Base-by-base conservation (phyloP, 192 early-diverging fungal species). In the Backusella australiensis region DNA sequence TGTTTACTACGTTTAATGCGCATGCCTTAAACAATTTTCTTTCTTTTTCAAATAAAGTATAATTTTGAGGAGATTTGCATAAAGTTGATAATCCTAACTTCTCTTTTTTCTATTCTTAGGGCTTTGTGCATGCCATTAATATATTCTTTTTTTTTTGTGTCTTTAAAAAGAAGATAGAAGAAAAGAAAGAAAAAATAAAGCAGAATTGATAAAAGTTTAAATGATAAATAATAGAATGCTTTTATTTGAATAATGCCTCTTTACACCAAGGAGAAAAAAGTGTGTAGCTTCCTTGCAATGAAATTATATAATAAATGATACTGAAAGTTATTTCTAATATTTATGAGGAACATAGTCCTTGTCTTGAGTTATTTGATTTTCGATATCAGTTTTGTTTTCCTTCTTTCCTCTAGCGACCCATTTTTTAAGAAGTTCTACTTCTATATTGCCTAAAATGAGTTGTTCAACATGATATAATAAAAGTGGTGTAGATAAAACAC, bases 391-490 rank as follows among this genome's bases (percentile, higher is more conserved):
- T 26, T 67, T 1, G 14, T 6, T 34, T 21, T 71, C 38, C 44
- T 44, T 23, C 26, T 67, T 46, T 9, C 86, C 86, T 29, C 74
- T 72, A 23, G 46, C 67, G 6, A 91, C 84, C 90, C 89, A 91
- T 49, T 81, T 84, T 74, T 83, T 85, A 26, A 93, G 75, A 72
- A 85, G 76, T 14, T 81, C 56, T 34, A 92, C 86, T 77, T 90
- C 80, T 44, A 91, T 83, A 4, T 86, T 83, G 2, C 92, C 92
- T 29, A 89, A 77, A 73, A 93, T 86, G 44, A 93, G 77, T 72
- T 93, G 92, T 75, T 88, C 88, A 34, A 90, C 88, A 77, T 93
- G 92, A 74, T 93, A 93, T 44, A 92, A 80, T 38, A 93, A 75
- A 21, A 93, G 77, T 7, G 92, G 92, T 0, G 89, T 86, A 4